These are phyloP conservation scores for Eremothecium sinecaudum DNA, from an alignment of 1,139 yeast species.

Conservation along the genomic window DNA sequence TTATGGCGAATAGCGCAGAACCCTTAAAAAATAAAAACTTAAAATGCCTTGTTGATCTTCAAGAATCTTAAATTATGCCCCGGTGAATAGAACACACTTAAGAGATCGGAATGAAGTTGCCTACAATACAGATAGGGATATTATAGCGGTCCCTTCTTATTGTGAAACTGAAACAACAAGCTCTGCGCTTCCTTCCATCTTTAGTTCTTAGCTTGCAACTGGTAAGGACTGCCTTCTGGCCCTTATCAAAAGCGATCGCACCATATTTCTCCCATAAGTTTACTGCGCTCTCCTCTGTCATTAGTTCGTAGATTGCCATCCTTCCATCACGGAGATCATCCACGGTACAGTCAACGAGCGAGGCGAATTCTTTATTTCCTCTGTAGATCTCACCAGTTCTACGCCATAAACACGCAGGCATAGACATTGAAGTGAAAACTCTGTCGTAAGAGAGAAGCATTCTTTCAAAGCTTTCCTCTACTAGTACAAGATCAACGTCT, in stretches of 20 bases:
- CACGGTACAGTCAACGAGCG: slow-evolving; percentile 82
- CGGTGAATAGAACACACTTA: neutral
- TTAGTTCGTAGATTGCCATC: slow-evolving; percentile 82
- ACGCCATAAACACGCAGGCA: slow-evolving; percentile 96
- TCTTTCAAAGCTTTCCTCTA: slow-evolving; percentile 90
- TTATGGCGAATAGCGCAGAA: neutral
- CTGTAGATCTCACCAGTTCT: slow-evolving; percentile 94
- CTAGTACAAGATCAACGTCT: slow-evolving; percentile 84
- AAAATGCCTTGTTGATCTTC: no score
- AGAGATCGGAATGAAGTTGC: slow-evolving; percentile 79
- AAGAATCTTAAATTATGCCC: no score
- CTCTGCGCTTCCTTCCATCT: slow-evolving; percentile 71
- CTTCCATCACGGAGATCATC: slow-evolving; percentile 91
- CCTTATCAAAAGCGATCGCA: slow-evolving; percentile 90
- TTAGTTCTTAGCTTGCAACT: slow-evolving; percentile 80
- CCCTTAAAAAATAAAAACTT: no score
- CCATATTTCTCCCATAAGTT: slow-evolving; percentile 98
- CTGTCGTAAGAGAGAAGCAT: slow-evolving; percentile 90
- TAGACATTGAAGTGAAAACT: slow-evolving; percentile 94
- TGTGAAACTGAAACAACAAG: slow-evolving; percentile 92
- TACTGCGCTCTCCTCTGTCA: slow-evolving; percentile 97
- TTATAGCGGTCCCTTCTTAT: slow-evolving; percentile 87
- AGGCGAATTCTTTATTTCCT: slow-evolving; percentile 94
- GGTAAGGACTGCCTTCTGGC: slow-evolving; percentile 89
- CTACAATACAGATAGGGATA: slow-evolving; percentile 93